A percentile compares a stretch with the other conserved stretches of the same genome.
phyloP scores from a whole-genome alignment of 441 rosid genomes.

The Capsella rubella region DNA sequence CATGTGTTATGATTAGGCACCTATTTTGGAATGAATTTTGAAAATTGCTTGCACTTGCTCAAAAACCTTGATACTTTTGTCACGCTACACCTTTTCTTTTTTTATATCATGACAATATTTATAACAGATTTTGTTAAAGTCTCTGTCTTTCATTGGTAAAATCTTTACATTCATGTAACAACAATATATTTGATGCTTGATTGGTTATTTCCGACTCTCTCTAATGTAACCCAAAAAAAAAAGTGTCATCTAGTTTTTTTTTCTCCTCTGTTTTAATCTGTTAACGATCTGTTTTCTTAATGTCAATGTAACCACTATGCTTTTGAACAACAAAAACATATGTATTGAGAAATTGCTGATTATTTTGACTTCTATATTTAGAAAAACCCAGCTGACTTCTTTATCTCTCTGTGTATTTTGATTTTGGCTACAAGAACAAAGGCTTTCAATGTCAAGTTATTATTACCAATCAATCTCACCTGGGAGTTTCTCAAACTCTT shows the following conservation, averaged over 20 bases:
- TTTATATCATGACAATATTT: too few species aligned
- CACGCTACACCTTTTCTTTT: too few species aligned
- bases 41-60: too few species aligned
- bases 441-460: too few species aligned
- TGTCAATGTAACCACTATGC: background rate
- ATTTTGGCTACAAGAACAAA: conserved; percentile 3
- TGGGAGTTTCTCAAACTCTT: too few species aligned
- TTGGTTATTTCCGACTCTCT: background rate
- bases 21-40: too few species aligned
- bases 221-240: background rate
- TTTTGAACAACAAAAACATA: background rate
- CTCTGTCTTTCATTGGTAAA: too few species aligned
- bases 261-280: background rate
- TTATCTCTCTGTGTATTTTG: background rate
- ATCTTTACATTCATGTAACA: too few species aligned
- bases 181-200: background rate
- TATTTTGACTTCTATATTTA: background rate
- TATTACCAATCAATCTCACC: too few species aligned
- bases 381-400: background rate
- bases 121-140: too few species aligned
- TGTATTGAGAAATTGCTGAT: background rate
- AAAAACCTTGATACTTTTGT: too few species aligned
- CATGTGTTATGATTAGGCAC: too few species aligned
- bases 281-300: background rate
- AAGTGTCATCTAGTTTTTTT: background rate